Conservation (phyloP, 495 filamentous ascomycete genomes). For the Penicillium arizonense region DNA sequence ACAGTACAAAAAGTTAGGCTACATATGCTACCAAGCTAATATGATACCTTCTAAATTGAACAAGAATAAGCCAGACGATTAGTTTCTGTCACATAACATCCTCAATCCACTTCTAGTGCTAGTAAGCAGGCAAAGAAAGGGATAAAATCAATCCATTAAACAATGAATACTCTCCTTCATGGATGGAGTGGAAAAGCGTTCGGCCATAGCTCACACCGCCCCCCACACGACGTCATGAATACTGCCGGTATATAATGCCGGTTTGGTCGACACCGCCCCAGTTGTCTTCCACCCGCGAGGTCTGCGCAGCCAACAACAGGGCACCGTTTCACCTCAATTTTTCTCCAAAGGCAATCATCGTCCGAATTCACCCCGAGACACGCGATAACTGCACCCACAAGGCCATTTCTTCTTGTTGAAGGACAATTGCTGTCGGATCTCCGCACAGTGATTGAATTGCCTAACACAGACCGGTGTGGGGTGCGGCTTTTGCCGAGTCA, state of each 20-base stretch:
- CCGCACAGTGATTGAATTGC: background rate
- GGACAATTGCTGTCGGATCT: background rate
- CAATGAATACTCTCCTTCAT: too few relatives aligned
- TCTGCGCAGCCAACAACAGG: too few relatives aligned
- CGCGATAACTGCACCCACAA: too few relatives aligned
- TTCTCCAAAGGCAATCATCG: too few relatives aligned
- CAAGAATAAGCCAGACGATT: too few relatives aligned
- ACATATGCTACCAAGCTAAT: conserved; percentile 12
- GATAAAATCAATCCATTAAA: too few relatives aligned
- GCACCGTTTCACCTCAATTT: too few relatives aligned
- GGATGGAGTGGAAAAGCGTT: too few relatives aligned
- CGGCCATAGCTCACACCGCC: too few relatives aligned
- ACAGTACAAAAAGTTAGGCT: conserved; percentile 23
- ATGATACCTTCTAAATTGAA: background rate
- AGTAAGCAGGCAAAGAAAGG: background rate
- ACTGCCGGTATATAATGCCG: background rate
- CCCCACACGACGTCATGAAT: conserved; percentile 2
- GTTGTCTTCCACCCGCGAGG: too few relatives aligned
- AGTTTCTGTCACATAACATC: background rate
- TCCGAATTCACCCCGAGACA: too few relatives aligned
- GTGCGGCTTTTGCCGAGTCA: conserved; percentile 2
- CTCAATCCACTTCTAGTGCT: background rate
- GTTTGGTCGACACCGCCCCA: too few relatives aligned
- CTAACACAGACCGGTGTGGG: background rate
- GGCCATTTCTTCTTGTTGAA: background rate